These are phyloP conservation scores for Tylopilus vinaceipallidus DNA, from an alignment of 768 basidiomycete species.

Conservation along the genomic window DNA sequence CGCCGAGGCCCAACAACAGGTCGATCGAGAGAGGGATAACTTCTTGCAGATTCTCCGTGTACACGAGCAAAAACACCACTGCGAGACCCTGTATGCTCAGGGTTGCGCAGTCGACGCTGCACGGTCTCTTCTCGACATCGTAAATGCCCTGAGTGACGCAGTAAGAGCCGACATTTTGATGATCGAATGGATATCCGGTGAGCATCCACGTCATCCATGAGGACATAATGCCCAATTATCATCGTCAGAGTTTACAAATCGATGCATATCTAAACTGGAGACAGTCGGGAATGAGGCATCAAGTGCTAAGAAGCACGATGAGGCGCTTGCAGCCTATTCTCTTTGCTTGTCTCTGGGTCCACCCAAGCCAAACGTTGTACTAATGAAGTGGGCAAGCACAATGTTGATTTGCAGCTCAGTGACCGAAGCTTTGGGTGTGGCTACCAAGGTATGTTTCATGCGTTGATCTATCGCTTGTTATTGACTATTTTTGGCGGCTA, in stretches of 20 bases:
- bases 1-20: neutral
- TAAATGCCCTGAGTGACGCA: no score
- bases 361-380: neutral
- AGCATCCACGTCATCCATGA: neutral
- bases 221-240: neutral
- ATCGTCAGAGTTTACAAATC: neutral
- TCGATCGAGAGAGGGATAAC: neutral
- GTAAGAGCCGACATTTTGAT: neutral
- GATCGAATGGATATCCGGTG: neutral
- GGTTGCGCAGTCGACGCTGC: neutral
- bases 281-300: neutral
- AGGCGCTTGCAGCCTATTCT: constrained; percentile 2
- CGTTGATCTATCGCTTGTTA: no score
- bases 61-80: neutral
- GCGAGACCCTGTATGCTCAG: neutral
- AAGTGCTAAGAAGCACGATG: neutral
- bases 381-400: neutral
- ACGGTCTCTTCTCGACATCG: no score
- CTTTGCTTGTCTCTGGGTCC: neutral
- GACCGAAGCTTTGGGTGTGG: no score
- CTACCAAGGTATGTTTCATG: neutral
- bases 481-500: neutral
- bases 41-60: neutral
- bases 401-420: neutral
- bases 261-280: neutral